These are phyloP conservation scores for Stephania yunnanensis DNA, from an alignment of 164 flowering plant species.

Conservation along the genomic window DNA sequence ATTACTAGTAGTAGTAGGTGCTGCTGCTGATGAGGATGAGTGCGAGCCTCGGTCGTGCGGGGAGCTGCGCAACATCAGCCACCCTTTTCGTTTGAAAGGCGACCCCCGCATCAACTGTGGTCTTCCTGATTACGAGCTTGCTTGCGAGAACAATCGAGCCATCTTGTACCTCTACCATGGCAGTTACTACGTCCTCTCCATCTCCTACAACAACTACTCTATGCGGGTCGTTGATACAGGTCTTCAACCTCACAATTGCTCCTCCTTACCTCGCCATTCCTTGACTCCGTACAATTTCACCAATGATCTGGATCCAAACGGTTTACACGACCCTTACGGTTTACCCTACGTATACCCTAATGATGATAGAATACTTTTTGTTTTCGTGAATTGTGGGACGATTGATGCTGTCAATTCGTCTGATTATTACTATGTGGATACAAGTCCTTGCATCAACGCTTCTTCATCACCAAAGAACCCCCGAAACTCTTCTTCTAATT, in stretches of 20 bases:
- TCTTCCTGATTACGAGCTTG: neutral
- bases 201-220: neutral
- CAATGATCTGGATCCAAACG: too few relatives aligned
- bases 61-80: neutral
- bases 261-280: too few relatives aligned
- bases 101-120: conserved; percentile 1
- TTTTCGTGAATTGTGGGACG: too few relatives aligned
- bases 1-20: neutral
- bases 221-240: neutral
- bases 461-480: too few relatives aligned
- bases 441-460: too few relatives aligned
- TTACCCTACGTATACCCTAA: too few relatives aligned
- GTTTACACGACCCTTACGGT: too few relatives aligned
- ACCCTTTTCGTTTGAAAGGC: neutral
- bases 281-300: neutral
- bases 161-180: neutral
- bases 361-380: too few relatives aligned
- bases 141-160: conserved; percentile 6
- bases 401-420: too few relatives aligned
- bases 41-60: neutral
- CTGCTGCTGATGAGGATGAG: neutral
- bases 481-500: too few relatives aligned
- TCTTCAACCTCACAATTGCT: neutral
- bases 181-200: neutral
- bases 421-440: neutral